These are phyloP conservation scores for Gossypioides kirkii DNA, from an alignment of 345 rosid genomes.

Conservation along the genomic window DNA sequence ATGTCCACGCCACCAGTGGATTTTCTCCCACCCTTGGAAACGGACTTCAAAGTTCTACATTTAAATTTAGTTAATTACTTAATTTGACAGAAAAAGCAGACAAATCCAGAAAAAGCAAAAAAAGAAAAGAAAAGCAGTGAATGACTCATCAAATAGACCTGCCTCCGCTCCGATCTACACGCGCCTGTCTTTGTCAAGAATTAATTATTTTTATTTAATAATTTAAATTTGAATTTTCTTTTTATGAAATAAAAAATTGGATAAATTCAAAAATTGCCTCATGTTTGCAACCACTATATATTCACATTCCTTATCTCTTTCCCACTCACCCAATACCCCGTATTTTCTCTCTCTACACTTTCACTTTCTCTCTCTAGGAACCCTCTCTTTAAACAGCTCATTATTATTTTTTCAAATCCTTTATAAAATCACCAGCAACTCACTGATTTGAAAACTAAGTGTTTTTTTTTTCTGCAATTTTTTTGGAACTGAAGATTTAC, in stretches of 20 bases:
- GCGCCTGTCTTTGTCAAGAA: conserved; percentile 15
- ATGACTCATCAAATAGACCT: conserved; percentile 10
- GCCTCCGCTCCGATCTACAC: neutral
- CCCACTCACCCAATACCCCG: conserved; percentile 15
- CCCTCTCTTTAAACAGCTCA: too few species aligned
- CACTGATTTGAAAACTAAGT: neutral
- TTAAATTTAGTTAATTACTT: conserved; percentile 37
- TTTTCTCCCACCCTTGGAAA: conserved; percentile 7
- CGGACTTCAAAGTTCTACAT: conserved; percentile 30
- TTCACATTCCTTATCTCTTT: conserved; percentile 24
- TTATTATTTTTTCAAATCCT: too few species aligned
- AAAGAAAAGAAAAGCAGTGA: neutral
- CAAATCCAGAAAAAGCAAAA: neutral
- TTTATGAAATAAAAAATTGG: neutral
- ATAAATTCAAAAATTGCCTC: conserved; percentile 3
- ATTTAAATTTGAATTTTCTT: neutral
- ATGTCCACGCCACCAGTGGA: conserved; percentile 5
- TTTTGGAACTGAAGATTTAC: neutral
- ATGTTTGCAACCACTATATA: conserved; percentile 24
- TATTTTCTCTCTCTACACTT: conserved; percentile 33
- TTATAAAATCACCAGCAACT: neutral
- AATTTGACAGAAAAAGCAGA: conserved; percentile 3
- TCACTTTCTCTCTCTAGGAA: neutral
- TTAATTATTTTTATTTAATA: neutral
- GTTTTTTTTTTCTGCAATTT: too few species aligned